Evolutionary conservation across 1,284 basidiomycete species (phyloP).

Genomic region (Retiboletus flavoniger): DNA sequence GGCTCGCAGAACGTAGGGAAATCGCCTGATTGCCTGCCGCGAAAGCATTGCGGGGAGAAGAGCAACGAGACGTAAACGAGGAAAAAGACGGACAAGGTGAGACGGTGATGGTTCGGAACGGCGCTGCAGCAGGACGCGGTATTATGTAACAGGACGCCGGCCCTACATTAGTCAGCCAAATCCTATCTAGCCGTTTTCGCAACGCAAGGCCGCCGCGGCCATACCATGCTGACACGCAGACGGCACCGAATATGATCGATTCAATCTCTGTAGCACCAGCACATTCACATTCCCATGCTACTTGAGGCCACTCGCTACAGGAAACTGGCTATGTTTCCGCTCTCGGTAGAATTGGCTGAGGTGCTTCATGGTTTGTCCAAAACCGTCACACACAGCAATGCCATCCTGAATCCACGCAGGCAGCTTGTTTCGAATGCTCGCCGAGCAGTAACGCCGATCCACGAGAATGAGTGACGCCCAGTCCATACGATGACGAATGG

Average conservation of each 20-base stretch:
- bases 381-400: slow-evolving; percentile 62
- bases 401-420: slow-evolving; percentile 85
- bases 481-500: slow-evolving; percentile 84
- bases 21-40: slow-evolving; percentile 33
- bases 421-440: slow-evolving; percentile 71
- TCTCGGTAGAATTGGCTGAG: slow-evolving; percentile 68
- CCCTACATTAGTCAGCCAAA: neutral
- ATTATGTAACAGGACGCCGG: slow-evolving; percentile 25
- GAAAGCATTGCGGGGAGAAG: slow-evolving; percentile 26
- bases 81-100: neutral
- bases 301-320: neutral
- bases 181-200: neutral
- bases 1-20: slow-evolving; percentile 27
- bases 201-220: slow-evolving; percentile 2
- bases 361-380: slow-evolving; percentile 72
- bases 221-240: neutral
- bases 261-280: slow-evolving; percentile 1
- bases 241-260: slow-evolving; percentile 3
- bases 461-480: slow-evolving; percentile 87
- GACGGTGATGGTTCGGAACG: neutral
- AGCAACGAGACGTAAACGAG: neutral
- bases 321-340: slow-evolving; percentile 33
- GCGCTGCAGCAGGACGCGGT: neutral
- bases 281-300: slow-evolving; percentile 3
- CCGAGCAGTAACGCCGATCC: slow-evolving; percentile 73